Conservation (phyloP, 176 grass and related monocot genomes). For the Ampelocalamus luodianensis region DNA sequence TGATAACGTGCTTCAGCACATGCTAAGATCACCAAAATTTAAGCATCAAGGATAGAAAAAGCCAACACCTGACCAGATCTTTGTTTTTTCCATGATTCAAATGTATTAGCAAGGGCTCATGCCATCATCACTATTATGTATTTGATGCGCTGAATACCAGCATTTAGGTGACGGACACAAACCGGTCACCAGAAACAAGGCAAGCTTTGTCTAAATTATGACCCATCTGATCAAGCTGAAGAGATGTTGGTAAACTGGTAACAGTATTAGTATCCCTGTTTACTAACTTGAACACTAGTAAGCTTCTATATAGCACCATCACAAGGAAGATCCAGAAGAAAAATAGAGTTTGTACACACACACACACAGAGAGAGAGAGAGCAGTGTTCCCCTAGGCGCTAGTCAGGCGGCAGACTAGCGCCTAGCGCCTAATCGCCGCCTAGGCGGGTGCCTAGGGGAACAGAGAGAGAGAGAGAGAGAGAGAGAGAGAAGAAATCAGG, state of each 20-base stretch:
- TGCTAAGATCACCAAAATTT: not conserved
- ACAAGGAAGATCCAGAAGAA: not conserved
- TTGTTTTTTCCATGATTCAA: not conserved
- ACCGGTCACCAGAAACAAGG: not conserved
- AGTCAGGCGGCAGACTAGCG: no score
- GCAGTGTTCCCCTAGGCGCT: no score
- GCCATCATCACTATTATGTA: not conserved
- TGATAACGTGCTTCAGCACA: not conserved
- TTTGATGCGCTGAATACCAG: not conserved
- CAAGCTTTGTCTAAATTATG: not conserved
- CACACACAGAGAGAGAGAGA: not conserved
- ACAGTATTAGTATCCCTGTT: constrained; percentile 1
- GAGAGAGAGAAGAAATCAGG: not conserved
- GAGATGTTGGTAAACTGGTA: not conserved
- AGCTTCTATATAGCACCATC: not conserved
- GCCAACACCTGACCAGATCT: not conserved
- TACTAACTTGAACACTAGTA: not conserved
- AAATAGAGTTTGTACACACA: not conserved
- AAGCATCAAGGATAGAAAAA: not conserved
- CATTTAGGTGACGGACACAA: not conserved
- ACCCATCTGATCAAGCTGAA: not conserved
- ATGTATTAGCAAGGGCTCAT: not conserved
- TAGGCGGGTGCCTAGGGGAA: no score
- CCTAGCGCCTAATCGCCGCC: no score
- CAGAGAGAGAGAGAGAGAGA: no score